Evolutionary conservation across 306 rosid genomes (phyloP), one percentile per base, ranked within the genome.

Genomic region (Vigna radiata): DNA sequence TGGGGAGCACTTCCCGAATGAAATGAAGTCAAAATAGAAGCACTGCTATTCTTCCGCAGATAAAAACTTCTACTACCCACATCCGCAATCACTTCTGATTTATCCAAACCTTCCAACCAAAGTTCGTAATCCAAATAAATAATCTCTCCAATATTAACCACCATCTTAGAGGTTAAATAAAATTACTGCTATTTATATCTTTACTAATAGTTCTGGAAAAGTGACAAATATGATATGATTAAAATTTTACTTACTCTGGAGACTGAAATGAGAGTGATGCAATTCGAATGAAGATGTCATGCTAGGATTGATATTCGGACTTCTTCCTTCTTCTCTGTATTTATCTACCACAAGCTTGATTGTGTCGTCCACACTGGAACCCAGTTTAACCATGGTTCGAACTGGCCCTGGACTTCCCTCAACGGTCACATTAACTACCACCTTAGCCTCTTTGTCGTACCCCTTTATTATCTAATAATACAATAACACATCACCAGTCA

Each of bases 391-490:
- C 97, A 95, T 83, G 39, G 90, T 80, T 54, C 91, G 79, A 0
- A 95, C 81, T 44, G 97, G 95, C 64, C 97, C 98, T 10, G 97
- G 88, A 77, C 97, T 95, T 70, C 98, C 95, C 76, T 95, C 98
- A 5, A 95, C 96, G 0, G 88, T 88, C 78, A 95, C 96, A 68
- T 83, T 95, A 33, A 95, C 82, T 15, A 95, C 97, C 70, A 95
- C 98, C 84, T 95, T 92, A 6, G 96, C 89, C 70, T 90, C 96
- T 79, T 85, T 90, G 65, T 83, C 87, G 87, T 89, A 89, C 12
- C 79, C 86, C 86, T 79, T 87, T 47, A 73, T 79, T 52, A 62
- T 78, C 75, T 77, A 72, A 19, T 77, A 72, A 19, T 31, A 23
- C 7, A 12, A 70, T 3, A 17, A 12, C 4, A 61, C 31, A 58